phyloP scores from a whole-genome alignment of 345 rosid species.

The Lepidium sativum region DNA sequence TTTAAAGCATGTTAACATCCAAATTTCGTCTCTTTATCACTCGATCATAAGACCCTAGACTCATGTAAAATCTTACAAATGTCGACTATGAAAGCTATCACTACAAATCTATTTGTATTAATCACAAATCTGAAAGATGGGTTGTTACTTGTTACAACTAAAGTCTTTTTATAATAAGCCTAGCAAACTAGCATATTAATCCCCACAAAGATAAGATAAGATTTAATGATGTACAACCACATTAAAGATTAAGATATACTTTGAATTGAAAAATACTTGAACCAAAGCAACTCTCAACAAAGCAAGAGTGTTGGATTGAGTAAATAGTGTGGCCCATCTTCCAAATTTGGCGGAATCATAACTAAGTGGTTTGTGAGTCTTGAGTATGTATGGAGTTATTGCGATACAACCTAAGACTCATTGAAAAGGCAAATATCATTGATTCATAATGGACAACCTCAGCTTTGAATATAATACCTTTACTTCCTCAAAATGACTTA shows the following conservation, averaged over 20 bases:
- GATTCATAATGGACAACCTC: slow-evolving; percentile 3
- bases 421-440: slow-evolving; percentile 20
- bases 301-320: not conserved
- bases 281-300: not conserved
- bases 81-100: too few species aligned
- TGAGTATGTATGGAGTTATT: slow-evolving; percentile 22
- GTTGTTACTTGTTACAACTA: not conserved
- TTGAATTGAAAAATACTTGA: not conserved
- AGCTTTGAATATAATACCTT: slow-evolving; percentile 14
- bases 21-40: too few species aligned
- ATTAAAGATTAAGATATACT: not conserved
- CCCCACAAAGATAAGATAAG: not conserved
- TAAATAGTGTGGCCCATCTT: slow-evolving; percentile 5
- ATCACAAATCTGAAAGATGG: not conserved
- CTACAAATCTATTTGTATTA: not conserved
- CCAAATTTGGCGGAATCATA: slow-evolving; percentile 20
- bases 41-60: too few species aligned
- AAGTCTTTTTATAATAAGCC: not conserved
- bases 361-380: slow-evolving; percentile 24
- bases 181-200: not conserved
- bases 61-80: too few species aligned
- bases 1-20: too few species aligned
- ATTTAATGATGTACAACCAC: not conserved
- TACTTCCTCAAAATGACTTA: slow-evolving; percentile 15
- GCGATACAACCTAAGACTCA: slow-evolving; percentile 25